Evolutionary conservation across 1,284 basidiomycete species (phyloP).

Genomic region (Trichosporon sp.): DNA sequence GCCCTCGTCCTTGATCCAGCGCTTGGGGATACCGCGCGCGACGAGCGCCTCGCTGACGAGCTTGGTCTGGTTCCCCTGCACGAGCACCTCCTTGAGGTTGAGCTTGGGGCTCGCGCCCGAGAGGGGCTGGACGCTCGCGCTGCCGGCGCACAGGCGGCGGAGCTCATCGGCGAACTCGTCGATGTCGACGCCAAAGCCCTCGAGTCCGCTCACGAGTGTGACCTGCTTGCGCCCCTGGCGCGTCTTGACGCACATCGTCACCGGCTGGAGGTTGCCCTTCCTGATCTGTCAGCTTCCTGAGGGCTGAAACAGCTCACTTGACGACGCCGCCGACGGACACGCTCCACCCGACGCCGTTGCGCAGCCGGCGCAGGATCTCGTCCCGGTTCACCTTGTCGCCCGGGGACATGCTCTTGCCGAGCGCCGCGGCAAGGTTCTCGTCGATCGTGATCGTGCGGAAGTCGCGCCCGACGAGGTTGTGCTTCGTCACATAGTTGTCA

Average conservation of each 20-base stretch:
- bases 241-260: conserved; percentile 64
- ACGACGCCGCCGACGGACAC: conserved; percentile 39
- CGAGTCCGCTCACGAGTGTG: conserved; percentile 71
- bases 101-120: conserved; percentile 44
- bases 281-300: conserved; percentile 48
- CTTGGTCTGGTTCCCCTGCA: conserved; percentile 74
- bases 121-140: conserved; percentile 57
- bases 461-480: conserved; percentile 62
- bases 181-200: conserved; percentile 64
- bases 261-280: conserved; percentile 68
- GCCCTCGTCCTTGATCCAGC: conserved; percentile 62
- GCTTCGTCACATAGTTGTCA: conserved; percentile 60
- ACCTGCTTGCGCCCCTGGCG: conserved; percentile 70
- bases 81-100: conserved; percentile 60
- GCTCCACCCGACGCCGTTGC: conserved; percentile 32
- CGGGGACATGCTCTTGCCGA: conserved; percentile 50
- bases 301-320: conserved; percentile 22
- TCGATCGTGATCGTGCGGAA: conserved; percentile 68
- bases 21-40: conserved; percentile 67
- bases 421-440: conserved; percentile 54
- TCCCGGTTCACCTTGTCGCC: conserved; percentile 55
- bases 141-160: conserved; percentile 66
- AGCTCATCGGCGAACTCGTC: conserved; percentile 75
- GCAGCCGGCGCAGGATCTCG: conserved; percentile 55
- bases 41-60: conserved; percentile 63